phyloP scores from a whole-genome alignment of 495 filamentous ascomycete genomes.

The Aspergillus panamensis region DNA sequence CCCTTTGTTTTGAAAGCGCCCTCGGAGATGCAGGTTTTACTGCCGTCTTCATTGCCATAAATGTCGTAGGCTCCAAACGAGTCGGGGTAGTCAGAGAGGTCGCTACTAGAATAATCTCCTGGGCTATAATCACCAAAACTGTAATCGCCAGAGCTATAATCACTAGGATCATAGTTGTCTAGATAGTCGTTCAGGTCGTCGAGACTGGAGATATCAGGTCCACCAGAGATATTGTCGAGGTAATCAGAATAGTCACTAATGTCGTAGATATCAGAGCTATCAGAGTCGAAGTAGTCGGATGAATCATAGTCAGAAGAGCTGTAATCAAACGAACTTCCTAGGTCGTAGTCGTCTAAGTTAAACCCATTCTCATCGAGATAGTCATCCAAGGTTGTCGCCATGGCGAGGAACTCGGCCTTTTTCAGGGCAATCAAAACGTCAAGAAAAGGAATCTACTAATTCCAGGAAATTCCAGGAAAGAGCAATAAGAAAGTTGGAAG shows the following conservation, averaged over 20 bases:
- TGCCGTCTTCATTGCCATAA: not conserved
- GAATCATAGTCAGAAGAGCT: not conserved
- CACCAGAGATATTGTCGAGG: too few species aligned
- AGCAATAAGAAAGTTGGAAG: not conserved
- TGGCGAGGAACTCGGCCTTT: not conserved
- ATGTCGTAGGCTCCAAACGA: not conserved
- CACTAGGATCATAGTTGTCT: not conserved
- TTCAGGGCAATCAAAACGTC: not conserved
- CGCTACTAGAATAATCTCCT: not conserved
- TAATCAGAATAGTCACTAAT: not conserved
- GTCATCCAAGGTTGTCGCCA: not conserved
- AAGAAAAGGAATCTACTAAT: not conserved
- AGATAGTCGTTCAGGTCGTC: constrained; percentile 1
- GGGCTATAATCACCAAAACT: not conserved
- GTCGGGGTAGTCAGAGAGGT: not conserved
- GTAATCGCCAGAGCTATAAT: not conserved
- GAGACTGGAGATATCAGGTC: not conserved
- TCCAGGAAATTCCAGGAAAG: too few species aligned
- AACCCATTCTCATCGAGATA: constrained; percentile 1
- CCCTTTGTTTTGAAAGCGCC: constrained; percentile 6
- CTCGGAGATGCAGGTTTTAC: constrained; percentile 1
- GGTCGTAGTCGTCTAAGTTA: not conserved
- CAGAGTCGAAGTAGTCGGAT: not conserved
- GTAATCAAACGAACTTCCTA: not conserved
- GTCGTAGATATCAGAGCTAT: not conserved